Conservation (phyloP, 2,329 filamentous ascomycete species). For the Colletotrichum filicis region DNA sequence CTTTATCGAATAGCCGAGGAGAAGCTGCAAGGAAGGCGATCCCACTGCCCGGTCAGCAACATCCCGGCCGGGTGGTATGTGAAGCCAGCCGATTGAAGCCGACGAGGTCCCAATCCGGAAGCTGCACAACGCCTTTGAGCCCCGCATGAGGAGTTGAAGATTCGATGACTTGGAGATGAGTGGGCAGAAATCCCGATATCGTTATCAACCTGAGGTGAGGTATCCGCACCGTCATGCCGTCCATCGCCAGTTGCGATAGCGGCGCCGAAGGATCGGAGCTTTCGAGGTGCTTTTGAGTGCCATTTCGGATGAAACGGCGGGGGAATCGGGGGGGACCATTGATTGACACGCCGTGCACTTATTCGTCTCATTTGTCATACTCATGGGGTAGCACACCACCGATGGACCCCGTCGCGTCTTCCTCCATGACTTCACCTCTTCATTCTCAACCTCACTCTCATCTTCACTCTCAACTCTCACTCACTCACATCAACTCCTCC, state of each 20-base stretch:
- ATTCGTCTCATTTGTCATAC: constrained; percentile 29
- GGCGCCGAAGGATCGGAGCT: constrained; percentile 5
- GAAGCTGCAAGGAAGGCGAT: neutral
- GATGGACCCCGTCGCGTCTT: constrained; percentile 7
- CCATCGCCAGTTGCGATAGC: constrained; percentile 16
- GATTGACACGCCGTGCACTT: neutral
- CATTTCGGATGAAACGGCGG: neutral
- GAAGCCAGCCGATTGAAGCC: neutral
- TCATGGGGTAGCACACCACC: constrained; percentile 13
- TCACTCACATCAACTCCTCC: neutral
- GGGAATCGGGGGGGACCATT: neutral
- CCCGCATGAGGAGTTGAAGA: neutral
- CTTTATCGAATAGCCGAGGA: constrained; percentile 23
- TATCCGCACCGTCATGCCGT: neutral
- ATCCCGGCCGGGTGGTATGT: neutral
- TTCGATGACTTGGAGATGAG: neutral
- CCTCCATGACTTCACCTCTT: neutral
- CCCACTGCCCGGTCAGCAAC: neutral
- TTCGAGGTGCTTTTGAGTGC: neutral
- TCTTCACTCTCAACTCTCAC: neutral
- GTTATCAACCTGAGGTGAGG: neutral
- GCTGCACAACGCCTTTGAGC: constrained; percentile 3
- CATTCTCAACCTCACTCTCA: neutral
- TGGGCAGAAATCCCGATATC: neutral
- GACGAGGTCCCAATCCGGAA: constrained; percentile 15